Conservation (phyloP, 148 eudicot genomes). For the Rhododendron williamsianum region DNA sequence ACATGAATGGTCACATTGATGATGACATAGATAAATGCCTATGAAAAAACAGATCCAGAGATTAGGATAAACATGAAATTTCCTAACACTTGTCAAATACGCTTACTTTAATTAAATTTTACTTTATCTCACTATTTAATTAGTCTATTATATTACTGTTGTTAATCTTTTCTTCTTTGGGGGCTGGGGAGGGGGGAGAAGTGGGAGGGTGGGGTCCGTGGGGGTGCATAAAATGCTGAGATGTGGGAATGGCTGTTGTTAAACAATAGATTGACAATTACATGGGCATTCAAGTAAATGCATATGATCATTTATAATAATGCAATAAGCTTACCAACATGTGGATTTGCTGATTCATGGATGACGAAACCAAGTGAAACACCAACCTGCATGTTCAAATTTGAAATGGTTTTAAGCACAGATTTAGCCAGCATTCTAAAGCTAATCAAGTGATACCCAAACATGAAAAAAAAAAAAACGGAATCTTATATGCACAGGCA, state of each 20-base stretch:
- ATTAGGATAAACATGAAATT: slow-evolving; percentile 1
- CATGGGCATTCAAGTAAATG: background rate
- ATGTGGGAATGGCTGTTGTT: background rate
- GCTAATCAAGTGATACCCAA: background rate
- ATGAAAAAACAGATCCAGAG: background rate
- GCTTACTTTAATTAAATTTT: background rate
- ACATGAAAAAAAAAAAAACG: background rate
- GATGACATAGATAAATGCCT: background rate
- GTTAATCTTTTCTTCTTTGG: background rate
- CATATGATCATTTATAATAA: background rate
- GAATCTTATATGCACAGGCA: background rate
- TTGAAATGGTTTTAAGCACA: slow-evolving; percentile 2
- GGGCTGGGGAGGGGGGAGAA: background rate
- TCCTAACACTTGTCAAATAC: background rate
- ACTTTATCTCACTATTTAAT: background rate
- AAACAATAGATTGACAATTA: background rate
- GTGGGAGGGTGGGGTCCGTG: background rate
- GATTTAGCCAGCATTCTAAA: background rate
- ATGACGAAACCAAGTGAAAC: slow-evolving; percentile 95
- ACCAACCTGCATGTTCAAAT: slow-evolving; percentile 61
- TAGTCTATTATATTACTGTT: background rate
- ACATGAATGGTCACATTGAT: background rate
- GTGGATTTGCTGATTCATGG: slow-evolving; percentile 98
- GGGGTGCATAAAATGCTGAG: background rate
- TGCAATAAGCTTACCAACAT: slow-evolving; percentile 56